Evolutionary conservation across 305 asterid species (phyloP).

Genomic region (Fraxinus sp.): DNA sequence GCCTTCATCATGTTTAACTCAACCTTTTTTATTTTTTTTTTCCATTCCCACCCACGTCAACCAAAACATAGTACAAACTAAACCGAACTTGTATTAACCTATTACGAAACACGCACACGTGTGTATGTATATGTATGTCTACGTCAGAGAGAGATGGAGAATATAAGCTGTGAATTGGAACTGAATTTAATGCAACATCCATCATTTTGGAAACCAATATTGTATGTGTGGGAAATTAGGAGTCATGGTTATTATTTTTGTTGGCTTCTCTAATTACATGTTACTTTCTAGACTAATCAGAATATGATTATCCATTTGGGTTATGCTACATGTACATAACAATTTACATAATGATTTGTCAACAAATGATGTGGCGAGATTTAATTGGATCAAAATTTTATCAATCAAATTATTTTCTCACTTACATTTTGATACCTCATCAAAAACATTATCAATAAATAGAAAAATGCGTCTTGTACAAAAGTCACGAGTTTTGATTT

Average conservation of each 20-base stretch:
- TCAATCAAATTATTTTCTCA: no score
- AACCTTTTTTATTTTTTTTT: no score
- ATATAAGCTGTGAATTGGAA: neutral
- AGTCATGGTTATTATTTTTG: no score
- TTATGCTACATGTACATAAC: no score
- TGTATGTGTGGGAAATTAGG: no score
- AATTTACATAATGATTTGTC: no score
- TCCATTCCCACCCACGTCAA: neutral
- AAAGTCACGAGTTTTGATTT: neutral
- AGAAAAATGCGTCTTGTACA: no score
- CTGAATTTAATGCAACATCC: neutral
- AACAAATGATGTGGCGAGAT: no score
- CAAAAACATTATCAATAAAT: no score
- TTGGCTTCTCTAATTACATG: neutral
- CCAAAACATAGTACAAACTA: neutral
- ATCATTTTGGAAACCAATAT: neutral
- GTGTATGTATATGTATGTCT: neutral
- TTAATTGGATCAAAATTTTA: no score
- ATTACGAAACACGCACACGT: neutral
- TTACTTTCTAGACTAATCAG: neutral
- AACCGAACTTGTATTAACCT: neutral
- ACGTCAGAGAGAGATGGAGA: neutral
- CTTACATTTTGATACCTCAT: no score
- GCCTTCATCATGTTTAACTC: constrained; percentile 36
- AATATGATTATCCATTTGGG: neutral